Percentiles rank a stretch among this genome's conserved stretches.
Evolutionary conservation across 441 rosid species (phyloP).

Genomic region (Capsella rubella): DNA sequence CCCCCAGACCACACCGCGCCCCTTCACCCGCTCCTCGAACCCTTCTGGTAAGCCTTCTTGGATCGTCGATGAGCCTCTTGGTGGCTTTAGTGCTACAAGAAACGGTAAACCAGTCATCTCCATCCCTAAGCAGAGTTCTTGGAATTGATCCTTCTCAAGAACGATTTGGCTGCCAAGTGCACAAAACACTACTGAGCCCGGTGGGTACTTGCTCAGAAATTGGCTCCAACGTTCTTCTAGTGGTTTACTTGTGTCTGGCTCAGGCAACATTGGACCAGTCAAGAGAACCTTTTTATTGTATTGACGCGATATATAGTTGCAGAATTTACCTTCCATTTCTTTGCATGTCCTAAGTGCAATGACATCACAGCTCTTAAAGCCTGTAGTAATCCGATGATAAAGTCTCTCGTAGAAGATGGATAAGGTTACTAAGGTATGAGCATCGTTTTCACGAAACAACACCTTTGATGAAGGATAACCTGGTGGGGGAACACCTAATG

Average conservation of each 20-base stretch:
- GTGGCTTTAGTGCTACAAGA: conserved; percentile 36
- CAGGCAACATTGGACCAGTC: conserved; percentile 40
- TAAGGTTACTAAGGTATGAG: conserved; percentile 39
- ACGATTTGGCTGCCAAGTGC: conserved; percentile 30
- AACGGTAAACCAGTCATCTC: conserved; percentile 46
- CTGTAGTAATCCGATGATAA: conserved; percentile 41
- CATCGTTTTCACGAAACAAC: conserved; percentile 48
- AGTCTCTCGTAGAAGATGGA: conserved; percentile 43
- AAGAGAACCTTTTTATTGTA: conserved; percentile 45
- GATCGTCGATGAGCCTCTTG: conserved; percentile 31
- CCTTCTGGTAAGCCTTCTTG: conserved; percentile 65
- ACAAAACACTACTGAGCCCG: conserved; percentile 26
- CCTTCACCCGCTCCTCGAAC: conserved; percentile 49
- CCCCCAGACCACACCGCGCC: neutral
- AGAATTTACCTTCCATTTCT: conserved; percentile 57
- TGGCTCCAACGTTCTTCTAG: conserved; percentile 38
- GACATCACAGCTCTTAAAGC: conserved; percentile 43
- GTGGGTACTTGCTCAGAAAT: neutral
- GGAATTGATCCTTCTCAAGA: conserved; percentile 35
- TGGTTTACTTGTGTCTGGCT: conserved; percentile 6
- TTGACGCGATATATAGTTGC: conserved; percentile 51
- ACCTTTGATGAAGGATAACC: conserved; percentile 63
- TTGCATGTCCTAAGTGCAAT: conserved; percentile 59
- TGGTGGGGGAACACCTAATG: conserved; percentile 48
- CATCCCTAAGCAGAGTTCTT: conserved; percentile 41